phyloP scores from a whole-genome alignment of 192 early-diverging fungal genomes.

The Umbelopsis sp. region DNA sequence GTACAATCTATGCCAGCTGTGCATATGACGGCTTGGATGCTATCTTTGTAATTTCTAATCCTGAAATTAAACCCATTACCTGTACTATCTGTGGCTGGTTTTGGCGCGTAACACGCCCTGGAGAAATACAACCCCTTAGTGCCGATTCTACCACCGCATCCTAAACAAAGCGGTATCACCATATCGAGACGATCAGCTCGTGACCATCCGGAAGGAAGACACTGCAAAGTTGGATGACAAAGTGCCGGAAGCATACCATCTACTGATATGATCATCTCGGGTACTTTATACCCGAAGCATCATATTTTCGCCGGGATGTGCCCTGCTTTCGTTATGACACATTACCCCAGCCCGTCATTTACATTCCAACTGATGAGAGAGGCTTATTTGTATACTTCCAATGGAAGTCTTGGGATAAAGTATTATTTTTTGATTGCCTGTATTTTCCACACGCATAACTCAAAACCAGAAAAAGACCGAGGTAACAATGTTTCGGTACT shows the following conservation, averaged over 20 bases:
- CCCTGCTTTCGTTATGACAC: neutral
- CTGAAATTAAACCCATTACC: too few species aligned
- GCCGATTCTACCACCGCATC: too few species aligned
- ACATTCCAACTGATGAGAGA: slow-evolving; percentile 8
- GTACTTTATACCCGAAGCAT: neutral
- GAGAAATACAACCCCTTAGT: too few species aligned
- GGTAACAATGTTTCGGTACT: neutral
- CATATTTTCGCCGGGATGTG: neutral
- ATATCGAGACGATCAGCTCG: slow-evolving; percentile 18
- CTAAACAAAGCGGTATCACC: neutral
- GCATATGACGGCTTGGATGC: too few species aligned
- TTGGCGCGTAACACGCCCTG: too few species aligned
- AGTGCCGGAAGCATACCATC: neutral
- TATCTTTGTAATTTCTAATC: too few species aligned
- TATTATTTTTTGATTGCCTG: too few species aligned
- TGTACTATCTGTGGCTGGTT: too few species aligned
- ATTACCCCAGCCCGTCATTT: neutral
- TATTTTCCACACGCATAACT: too few species aligned
- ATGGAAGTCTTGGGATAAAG: too few species aligned
- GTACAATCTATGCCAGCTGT: too few species aligned
- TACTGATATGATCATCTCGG: neutral
- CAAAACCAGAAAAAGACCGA: neutral
- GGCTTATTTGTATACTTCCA: too few species aligned
- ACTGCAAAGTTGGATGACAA: neutral
- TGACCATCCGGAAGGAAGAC: neutral